A percentile compares a stretch with the other conserved stretches of the same genome.
These are phyloP conservation scores for Senna siamea DNA, from an alignment of 306 rosid genomes.

Conservation along the genomic window DNA sequence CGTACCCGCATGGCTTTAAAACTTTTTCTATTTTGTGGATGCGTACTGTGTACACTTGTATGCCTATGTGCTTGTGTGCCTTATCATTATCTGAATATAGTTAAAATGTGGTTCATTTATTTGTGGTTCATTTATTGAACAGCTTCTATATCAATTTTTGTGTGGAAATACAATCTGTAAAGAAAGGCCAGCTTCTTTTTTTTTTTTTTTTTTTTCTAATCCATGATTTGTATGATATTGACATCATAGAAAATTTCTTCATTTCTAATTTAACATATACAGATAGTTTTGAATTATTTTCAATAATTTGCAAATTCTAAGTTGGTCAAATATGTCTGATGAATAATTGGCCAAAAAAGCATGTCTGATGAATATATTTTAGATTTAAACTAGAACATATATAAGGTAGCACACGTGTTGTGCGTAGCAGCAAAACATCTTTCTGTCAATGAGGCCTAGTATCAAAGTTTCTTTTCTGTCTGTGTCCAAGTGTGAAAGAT, in stretches of 20 bases:
- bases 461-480: conserved; percentile 14
- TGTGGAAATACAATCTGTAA: conserved; percentile 10
- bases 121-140: conserved; percentile 28
- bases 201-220: not conserved
- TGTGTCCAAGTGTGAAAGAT: conserved; percentile 20
- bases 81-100: conserved; percentile 27
- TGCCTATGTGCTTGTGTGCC: not conserved
- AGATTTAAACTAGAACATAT: conserved; percentile 26
- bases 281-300: conserved; percentile 12
- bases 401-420: not conserved
- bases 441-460: conserved; percentile 6
- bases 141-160: not conserved
- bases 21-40: conserved; percentile 10
- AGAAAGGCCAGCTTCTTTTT: not conserved
- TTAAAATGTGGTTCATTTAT: conserved; percentile 23
- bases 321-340: conserved; percentile 1
- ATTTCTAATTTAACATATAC: conserved; percentile 18
- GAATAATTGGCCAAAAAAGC: not conserved
- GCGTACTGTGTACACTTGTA: conserved; percentile 19
- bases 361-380: not conserved
- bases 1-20: conserved; percentile 5
- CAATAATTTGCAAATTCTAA: conserved; percentile 3
- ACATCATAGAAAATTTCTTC: conserved; percentile 17
- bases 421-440: not conserved
- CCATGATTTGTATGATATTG: conserved; percentile 6